A percentile compares a stretch with the other conserved stretches of the same genome.
Conservation (phyloP, 78 protist species). For the Isochrysis galbana region DNA sequence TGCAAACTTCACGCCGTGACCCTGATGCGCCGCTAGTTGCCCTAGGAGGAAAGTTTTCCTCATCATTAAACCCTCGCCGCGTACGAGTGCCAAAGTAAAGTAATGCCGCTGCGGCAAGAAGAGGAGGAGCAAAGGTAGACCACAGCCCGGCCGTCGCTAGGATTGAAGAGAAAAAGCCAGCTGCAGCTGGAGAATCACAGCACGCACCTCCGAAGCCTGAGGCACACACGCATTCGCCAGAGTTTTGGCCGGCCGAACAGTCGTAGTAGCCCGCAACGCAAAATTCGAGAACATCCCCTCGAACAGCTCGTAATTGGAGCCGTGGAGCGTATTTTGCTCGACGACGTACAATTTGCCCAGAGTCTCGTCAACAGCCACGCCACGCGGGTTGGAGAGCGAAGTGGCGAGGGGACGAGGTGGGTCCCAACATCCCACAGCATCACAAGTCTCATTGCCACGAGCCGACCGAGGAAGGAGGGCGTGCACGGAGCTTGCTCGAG, state of each 20-base stretch:
- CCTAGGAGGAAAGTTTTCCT: too few relatives aligned
- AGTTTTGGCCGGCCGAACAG: not conserved
- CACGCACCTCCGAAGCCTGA: not conserved
- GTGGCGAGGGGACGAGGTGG: not conserved
- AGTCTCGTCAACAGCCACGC: not conserved
- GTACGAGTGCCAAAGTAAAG: not conserved
- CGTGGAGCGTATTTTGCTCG: not conserved
- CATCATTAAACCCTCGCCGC: not conserved
- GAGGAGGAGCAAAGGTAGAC: not conserved
- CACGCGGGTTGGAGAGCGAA: not conserved
- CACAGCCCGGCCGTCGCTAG: not conserved
- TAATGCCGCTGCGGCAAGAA: not conserved
- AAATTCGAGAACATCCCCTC: not conserved
- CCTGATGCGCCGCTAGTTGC: too few relatives aligned
- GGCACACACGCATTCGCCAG: conserved; percentile 1
- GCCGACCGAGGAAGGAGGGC: not conserved
- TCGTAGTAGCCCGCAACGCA: not conserved
- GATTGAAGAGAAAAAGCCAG: not conserved
- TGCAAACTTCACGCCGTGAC: too few relatives aligned
- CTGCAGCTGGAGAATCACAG: not conserved
- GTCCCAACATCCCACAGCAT: not conserved
- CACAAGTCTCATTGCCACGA: not conserved
- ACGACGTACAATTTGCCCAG: not conserved
- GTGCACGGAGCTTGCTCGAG: not conserved
- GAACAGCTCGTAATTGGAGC: not conserved